phyloP scores from a whole-genome alignment of 805 yeast species.

The Ogataea pilisensis region DNA sequence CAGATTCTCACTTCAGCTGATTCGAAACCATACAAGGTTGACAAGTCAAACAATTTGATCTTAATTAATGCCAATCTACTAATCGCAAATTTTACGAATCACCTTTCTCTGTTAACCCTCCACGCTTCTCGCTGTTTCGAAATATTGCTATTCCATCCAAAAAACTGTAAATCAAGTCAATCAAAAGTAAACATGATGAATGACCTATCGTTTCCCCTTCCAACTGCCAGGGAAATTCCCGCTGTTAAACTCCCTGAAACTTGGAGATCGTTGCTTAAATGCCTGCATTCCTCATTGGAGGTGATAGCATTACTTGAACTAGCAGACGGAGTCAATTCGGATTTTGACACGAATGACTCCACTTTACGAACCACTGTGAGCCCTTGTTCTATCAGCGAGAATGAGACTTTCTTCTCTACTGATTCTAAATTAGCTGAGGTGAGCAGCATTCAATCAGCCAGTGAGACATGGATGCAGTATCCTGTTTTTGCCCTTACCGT shows the following conservation, averaged over 20 bases:
- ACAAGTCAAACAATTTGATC: slow-evolving; percentile 17
- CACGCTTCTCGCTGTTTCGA: slow-evolving; percentile 30
- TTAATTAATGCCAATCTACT: slow-evolving; percentile 34
- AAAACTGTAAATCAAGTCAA: slow-evolving; percentile 7
- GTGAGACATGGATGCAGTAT: slow-evolving; percentile 40
- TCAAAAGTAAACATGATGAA: slow-evolving; percentile 23
- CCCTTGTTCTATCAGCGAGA: slow-evolving; percentile 17
- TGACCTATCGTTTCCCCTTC: slow-evolving; percentile 21
- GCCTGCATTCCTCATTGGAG: slow-evolving; percentile 30
- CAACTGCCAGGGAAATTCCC: slow-evolving; percentile 18
- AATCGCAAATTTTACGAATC: slow-evolving; percentile 30
- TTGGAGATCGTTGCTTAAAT: slow-evolving; percentile 30
- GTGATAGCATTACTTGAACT: slow-evolving; percentile 34
- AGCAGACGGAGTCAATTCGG: slow-evolving; percentile 35
- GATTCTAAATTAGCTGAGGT: slow-evolving; percentile 13
- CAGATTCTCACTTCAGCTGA: slow-evolving; percentile 17
- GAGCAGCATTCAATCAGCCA: slow-evolving; percentile 21
- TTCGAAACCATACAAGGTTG: slow-evolving; percentile 14
- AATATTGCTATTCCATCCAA: slow-evolving; percentile 36
- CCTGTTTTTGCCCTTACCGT: slow-evolving; percentile 30
- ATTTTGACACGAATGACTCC: slow-evolving; percentile 10
- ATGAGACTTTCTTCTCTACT: slow-evolving; percentile 13
- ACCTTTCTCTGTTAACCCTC: slow-evolving; percentile 24
- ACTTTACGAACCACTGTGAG: slow-evolving; percentile 20
- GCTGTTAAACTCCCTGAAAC: slow-evolving; percentile 15